Conservation (phyloP, 768 basidiomycete genomes). For the Coprinopsis cinerea region DNA sequence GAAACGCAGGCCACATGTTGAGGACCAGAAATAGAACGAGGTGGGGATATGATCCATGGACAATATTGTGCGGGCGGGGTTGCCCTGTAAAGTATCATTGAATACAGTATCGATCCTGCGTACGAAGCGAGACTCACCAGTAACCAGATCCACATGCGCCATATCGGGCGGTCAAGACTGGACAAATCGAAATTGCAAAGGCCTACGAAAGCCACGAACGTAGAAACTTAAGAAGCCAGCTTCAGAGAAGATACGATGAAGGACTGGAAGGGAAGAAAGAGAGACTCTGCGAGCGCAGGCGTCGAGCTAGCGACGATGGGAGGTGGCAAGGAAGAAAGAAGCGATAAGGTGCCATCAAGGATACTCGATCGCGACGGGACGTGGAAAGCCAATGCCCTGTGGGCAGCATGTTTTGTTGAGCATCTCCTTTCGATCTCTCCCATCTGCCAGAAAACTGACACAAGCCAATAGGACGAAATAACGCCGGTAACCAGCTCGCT, state of each 20-base stretch:
- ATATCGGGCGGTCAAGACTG: background rate
- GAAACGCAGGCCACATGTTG: constrained; percentile 45
- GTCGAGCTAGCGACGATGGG: background rate
- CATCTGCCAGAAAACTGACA: too few species aligned
- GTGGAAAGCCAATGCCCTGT: too few species aligned
- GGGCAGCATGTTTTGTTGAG: too few species aligned
- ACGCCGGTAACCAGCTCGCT: too few species aligned
- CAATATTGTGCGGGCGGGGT: constrained; percentile 28
- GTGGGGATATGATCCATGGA: constrained; percentile 35
- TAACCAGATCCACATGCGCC: background rate
- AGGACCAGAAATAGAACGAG: constrained; percentile 37
- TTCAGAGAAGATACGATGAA: background rate
- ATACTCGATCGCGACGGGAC: too few species aligned
- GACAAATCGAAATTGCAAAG: background rate
- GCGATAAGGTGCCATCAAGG: too few species aligned
- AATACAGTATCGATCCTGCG: background rate
- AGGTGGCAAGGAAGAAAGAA: too few species aligned
- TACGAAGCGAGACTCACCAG: background rate
- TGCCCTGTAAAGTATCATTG: background rate
- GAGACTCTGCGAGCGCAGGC: background rate
- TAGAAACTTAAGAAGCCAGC: background rate
- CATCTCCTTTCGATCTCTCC: too few species aligned
- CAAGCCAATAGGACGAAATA: too few species aligned
- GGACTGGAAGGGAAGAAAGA: background rate
- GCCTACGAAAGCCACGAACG: background rate